phyloP scores from a whole-genome alignment of 176 grass and related monocot genomes.

The Hordeum marinum region DNA sequence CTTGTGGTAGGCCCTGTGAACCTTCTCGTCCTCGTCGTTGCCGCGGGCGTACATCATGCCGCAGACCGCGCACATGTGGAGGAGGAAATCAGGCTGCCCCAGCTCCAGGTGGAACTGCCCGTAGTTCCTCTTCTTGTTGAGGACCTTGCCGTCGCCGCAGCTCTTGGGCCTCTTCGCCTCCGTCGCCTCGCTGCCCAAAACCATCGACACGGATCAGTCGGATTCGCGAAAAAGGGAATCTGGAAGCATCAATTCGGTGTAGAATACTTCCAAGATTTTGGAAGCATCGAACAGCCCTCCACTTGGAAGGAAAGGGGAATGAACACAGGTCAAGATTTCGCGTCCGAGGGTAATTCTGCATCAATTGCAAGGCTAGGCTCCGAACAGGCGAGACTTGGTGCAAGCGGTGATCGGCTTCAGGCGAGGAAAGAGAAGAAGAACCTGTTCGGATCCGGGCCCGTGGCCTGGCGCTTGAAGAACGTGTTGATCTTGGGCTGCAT shows the following conservation, averaged over 20 bases:
- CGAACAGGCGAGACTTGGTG: not conserved
- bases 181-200: not conserved
- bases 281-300: not conserved
- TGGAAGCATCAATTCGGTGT: not conserved
- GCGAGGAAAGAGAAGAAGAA: not conserved
- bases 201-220: not conserved
- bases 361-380: not conserved
- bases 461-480: conserved; percentile 52
- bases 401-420: not conserved
- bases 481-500: conserved; percentile 68
- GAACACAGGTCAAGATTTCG: not conserved
- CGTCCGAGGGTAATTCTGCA: not conserved
- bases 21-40: conserved; percentile 72
- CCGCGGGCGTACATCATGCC: conserved; percentile 82
- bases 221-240: not conserved
- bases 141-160: conserved; percentile 9
- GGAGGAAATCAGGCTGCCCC: conserved; percentile 79
- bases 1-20: conserved; percentile 76
- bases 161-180: conserved; percentile 15
- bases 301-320: not conserved
- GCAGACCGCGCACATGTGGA: conserved; percentile 70
- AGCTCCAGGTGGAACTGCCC: conserved; percentile 89
- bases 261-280: not conserved
- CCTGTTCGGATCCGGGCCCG: conserved; percentile 10
- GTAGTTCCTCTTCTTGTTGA: conserved; percentile 79